These are phyloP conservation scores for Curvularia verruculosa DNA, from an alignment of 2,329 filamentous ascomycete species.

Conservation along the genomic window DNA sequence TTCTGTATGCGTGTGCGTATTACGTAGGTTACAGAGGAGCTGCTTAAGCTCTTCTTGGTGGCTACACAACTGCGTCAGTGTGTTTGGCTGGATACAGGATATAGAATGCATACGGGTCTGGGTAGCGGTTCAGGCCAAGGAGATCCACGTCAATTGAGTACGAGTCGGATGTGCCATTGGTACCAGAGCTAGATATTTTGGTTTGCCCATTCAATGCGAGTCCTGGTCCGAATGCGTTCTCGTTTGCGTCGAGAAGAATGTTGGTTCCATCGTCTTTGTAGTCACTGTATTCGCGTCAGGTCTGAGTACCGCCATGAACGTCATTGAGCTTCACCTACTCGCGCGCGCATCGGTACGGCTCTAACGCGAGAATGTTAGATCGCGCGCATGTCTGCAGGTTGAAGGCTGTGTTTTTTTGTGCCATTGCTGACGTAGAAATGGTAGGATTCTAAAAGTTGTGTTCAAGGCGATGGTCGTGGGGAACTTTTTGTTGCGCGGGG, in stretches of 20 bases:
- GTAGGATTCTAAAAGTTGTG: not conserved
- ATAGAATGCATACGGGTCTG: constrained; percentile 69
- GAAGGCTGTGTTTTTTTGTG: constrained; percentile 46
- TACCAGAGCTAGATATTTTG: constrained; percentile 54
- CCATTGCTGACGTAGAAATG: constrained; percentile 24
- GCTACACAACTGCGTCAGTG: constrained; percentile 40
- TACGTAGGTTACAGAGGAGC: constrained; percentile 83
- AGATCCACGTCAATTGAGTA: constrained; percentile 71
- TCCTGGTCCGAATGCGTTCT: constrained; percentile 92
- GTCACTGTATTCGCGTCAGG: constrained; percentile 67
- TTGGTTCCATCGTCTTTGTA: constrained; percentile 99
- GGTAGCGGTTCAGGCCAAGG: constrained; percentile 87
- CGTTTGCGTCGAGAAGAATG: constrained; percentile 94
- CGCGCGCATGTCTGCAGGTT: constrained; percentile 58
- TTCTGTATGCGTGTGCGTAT: constrained; percentile 79
- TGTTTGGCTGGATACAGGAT: not conserved
- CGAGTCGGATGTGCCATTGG: constrained; percentile 47
- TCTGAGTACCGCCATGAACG: constrained; percentile 1
- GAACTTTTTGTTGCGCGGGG: constrained; percentile 40
- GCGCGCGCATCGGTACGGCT: constrained; percentile 61
- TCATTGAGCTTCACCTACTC: constrained; percentile 52
- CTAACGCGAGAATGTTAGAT: constrained; percentile 59
- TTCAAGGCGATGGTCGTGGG: constrained; percentile 22
- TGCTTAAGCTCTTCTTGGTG: constrained; percentile 89
- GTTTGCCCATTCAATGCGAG: constrained; percentile 61